Base-by-base conservation (phyloP, 441 rosid genomes). In the Syzygium malaccense region DNA sequence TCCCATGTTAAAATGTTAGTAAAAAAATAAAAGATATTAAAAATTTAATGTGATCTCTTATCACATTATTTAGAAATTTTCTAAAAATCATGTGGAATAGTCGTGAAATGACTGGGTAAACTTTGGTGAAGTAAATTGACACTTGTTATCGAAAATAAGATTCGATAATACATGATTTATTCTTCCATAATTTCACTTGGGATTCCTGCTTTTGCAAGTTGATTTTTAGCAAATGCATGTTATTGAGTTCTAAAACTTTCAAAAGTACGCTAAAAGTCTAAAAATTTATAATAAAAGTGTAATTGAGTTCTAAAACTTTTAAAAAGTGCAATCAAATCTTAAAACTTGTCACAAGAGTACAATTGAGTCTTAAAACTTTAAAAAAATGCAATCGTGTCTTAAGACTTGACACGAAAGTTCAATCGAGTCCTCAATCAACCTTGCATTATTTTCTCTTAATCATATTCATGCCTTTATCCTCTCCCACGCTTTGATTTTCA, bases 61-160 rank as follows among this genome's bases (percentile, higher is more conserved):
- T 1, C 0, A 0, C 4, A 20, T 20, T 71, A 20, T 20, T 37
- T 71, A 20, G 48, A 10, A 71, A 19, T 0, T 0, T 32, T 32
- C 4, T 66, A 66, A 71, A 19, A 71, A 71, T 20, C 80, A 0
- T 4, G 5, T 20, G 23, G 75, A 20, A 71, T 71, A 11, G 37
- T 71, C 80, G 12, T 0, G 3, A 11, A 71, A 45, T 71, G 15
- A 71, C 17, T 0, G 1, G n/a, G 17, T 11, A 11, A 71, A 23
- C 80, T 37, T 37, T 20, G 19, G 45, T 19, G 79, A 68, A 71
- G 28, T 37, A 1, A 3, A 20, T 33, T 37, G 28, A 37, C 49
- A 19, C 14, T 33, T 10, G 8, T 19, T 33, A 20, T 32, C 45
- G 4, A 33, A 25, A 68, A 9, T 32, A 18, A 32, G 79, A 9